Evolutionary conservation across 306 rosid species (phyloP), one percentile per base, ranked within the genome.

Genomic region (Ammopiptanthus mongolicus): DNA sequence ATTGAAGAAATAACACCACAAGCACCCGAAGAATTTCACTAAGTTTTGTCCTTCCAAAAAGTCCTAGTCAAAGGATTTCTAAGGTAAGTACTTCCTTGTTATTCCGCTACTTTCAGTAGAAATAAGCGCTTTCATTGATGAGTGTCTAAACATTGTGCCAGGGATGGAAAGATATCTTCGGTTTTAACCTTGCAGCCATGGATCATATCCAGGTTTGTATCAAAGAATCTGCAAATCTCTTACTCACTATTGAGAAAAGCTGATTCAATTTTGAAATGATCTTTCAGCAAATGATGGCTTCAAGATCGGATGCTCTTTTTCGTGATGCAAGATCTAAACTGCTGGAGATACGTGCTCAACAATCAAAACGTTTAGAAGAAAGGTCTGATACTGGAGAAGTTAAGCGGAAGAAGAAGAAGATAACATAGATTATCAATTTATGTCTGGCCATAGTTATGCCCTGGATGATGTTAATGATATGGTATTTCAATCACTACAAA

Each of bases 161-260:
- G 98, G 98, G 81, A 82, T 90, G 88, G 87, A 91, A 91, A 74
- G 97, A 95, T 81, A 85, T 85, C 7, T 76, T 88, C 73, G 97
- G 98, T 77, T 88, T 87, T 88, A 91, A 91, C 76, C 91, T 95
- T 70, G 98, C 98, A 23, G 98, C 93, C n/a, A 91, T 95, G 93
- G 96, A 91, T 82, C 98, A 95, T 86, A 78, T 95, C 33, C 86
- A 86, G 98, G 98, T 93, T 66, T 69, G 83, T 66, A 47, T 69
- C 1, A 15, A 60, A 31, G 3, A 58, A 53, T 73, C 59, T 75
- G 8, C 77, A 9, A 1, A 31, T 74, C 21, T 66, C 53, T 67
- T 53, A 17, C 34, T 59, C 33, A 21, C 51, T 13, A 13, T 36
- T 29, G 19, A 48, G 58, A 33, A 39, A 53, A 7, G n/a, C 72